Conservation (phyloP, 768 basidiomycete species). For the Jaapia argillacea region DNA sequence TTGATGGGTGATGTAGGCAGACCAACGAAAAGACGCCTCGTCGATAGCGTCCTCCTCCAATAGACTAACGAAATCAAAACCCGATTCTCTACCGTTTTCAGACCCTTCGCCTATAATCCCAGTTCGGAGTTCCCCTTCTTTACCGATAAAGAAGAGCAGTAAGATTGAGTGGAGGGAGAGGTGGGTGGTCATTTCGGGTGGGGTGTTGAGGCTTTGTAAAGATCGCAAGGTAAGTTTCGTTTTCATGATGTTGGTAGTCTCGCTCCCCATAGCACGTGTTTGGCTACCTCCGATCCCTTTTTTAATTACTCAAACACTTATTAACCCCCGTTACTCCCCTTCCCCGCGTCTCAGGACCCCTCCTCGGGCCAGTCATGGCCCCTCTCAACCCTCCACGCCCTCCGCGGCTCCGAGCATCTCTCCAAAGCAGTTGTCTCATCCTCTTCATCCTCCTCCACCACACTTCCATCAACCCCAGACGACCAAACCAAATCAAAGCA, state of each 20-base stretch:
- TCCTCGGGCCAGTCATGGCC: not conserved
- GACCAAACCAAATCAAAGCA: no score
- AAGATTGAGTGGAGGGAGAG: conserved; percentile 53
- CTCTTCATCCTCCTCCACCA: not conserved
- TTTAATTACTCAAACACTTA: no score
- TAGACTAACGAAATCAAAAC: not conserved
- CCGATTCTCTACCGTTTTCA: not conserved
- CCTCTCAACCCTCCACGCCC: not conserved
- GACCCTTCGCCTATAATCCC: not conserved
- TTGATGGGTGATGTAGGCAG: not conserved
- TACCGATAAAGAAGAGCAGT: conserved; percentile 20
- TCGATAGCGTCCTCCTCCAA: not conserved
- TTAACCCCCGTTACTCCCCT: not conserved
- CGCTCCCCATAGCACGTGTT: no score
- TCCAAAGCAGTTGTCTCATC: no score
- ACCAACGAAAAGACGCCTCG: not conserved
- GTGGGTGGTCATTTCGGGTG: conserved; percentile 54
- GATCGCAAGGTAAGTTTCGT: conserved; percentile 35
- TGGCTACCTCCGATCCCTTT: no score
- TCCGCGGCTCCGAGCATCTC: not conserved
- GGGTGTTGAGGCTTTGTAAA: conserved; percentile 42
- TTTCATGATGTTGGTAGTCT: no score
- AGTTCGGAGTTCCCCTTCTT: not conserved
- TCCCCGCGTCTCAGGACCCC: not conserved
- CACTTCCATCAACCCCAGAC: not conserved